These are phyloP conservation scores for Aquilaria yunnanensis DNA, from an alignment of 345 rosid species.

Conservation along the genomic window DNA sequence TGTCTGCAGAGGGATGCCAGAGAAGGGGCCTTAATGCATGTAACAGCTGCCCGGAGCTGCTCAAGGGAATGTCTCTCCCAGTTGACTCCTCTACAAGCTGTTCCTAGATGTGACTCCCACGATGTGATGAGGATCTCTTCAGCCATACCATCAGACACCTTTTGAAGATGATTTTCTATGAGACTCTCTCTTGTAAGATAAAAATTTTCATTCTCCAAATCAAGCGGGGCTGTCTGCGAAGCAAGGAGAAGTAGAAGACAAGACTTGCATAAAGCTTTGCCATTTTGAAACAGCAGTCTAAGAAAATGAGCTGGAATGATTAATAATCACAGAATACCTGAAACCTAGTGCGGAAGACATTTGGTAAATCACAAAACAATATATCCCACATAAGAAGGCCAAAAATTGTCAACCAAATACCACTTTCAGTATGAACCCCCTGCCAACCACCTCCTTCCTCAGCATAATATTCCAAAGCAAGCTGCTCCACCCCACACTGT, in stretches of 20 bases:
- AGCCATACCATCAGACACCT: constrained; percentile 62
- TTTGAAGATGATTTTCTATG: constrained; percentile 53
- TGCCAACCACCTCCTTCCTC: constrained; percentile 85
- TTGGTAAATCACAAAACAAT: constrained; percentile 60
- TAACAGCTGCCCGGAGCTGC: constrained; percentile 77
- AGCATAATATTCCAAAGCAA: constrained; percentile 82
- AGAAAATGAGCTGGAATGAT: not conserved
- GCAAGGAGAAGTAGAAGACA: not conserved
- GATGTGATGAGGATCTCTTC: constrained; percentile 76
- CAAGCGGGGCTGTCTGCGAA: constrained; percentile 81
- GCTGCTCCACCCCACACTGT: constrained; percentile 94
- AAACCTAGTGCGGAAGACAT: constrained; percentile 73
- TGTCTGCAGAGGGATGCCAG: constrained; percentile 66
- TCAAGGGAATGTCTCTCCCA: constrained; percentile 74
- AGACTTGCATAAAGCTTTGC: constrained; percentile 1
- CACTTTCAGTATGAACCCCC: constrained; percentile 85
- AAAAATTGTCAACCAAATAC: constrained; percentile 88
- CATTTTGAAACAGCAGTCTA: not conserved
- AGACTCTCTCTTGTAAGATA: constrained; percentile 43
- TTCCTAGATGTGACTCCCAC: constrained; percentile 68
- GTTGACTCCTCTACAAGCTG: constrained; percentile 68
- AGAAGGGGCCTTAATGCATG: constrained; percentile 67
- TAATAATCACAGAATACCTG: constrained; percentile 43
- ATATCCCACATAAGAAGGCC: constrained; percentile 93
- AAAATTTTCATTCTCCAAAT: constrained; percentile 68